These are phyloP conservation scores for Fusarium albosuccineum DNA, from an alignment of 2,329 filamentous ascomycete species.

Conservation along the genomic window DNA sequence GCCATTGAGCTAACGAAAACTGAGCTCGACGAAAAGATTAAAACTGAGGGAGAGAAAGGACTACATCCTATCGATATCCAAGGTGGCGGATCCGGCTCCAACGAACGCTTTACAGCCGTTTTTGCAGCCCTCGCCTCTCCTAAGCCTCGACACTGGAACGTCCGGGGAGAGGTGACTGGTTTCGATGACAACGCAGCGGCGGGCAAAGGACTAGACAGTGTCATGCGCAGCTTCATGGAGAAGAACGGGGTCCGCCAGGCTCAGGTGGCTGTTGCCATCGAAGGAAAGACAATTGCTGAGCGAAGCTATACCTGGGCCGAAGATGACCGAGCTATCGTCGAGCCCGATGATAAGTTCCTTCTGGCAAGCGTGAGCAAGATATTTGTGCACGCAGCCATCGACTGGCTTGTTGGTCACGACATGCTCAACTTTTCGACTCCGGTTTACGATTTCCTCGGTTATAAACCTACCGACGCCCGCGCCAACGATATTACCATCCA, in stretches of 20 bases:
- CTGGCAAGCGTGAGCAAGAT: constrained; percentile 36
- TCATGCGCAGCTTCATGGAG: constrained; percentile 29
- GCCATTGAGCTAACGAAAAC: constrained; percentile 7
- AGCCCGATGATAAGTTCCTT: constrained; percentile 28
- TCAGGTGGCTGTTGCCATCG: constrained; percentile 20
- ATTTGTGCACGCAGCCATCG: constrained; percentile 30
- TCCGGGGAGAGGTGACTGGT: neutral
- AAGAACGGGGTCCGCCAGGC: constrained; percentile 36
- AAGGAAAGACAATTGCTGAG: constrained; percentile 11
- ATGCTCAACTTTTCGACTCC: constrained; percentile 10
- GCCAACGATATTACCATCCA: constrained; percentile 27
- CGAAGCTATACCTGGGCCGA: constrained; percentile 39
- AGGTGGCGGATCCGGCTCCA: constrained; percentile 8
- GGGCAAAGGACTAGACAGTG: neutral
- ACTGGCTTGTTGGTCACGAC: neutral
- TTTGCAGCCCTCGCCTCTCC: constrained; percentile 21
- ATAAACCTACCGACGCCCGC: constrained; percentile 20
- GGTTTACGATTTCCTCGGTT: constrained; percentile 32
- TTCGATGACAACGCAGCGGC: constrained; percentile 13
- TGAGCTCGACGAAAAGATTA: constrained; percentile 9
- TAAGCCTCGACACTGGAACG: constrained; percentile 18
- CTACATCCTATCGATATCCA: constrained; percentile 32
- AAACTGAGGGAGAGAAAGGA: neutral
- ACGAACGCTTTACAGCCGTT: constrained; percentile 25
- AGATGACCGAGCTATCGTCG: constrained; percentile 22